Percentiles rank a stretch among this genome's conserved stretches.
Evolutionary conservation across 768 basidiomycete genomes (phyloP).

Genomic region (Hypsizygus marmoreus): DNA sequence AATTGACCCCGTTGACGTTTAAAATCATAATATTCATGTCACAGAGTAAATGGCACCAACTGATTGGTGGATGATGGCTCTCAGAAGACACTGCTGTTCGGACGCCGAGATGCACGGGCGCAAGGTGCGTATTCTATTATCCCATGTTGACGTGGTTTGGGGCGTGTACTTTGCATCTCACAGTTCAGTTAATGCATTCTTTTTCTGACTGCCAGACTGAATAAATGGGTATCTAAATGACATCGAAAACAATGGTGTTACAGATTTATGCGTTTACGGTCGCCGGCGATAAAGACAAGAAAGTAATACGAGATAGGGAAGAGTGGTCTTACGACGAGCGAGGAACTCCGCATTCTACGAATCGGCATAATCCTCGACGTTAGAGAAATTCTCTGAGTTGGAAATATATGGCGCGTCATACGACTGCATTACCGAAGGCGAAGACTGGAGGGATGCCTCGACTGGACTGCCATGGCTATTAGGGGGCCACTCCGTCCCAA

Average conservation of each 20-base stretch:
- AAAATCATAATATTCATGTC: background rate
- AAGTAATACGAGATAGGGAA: background rate
- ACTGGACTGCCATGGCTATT: constrained; percentile 30
- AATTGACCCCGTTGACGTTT: constrained; percentile 74
- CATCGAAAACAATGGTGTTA: too few relatives aligned
- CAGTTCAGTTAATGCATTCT: constrained; percentile 5
- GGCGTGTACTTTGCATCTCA: background rate
- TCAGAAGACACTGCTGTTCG: background rate
- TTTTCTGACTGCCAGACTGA: too few relatives aligned
- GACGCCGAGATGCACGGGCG: constrained; percentile 9
- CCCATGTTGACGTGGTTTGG: constrained; percentile 1
- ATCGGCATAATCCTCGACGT: constrained; percentile 44
- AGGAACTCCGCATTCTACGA: too few relatives aligned
- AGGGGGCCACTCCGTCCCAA: constrained; percentile 43
- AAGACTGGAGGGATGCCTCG: constrained; percentile 37
- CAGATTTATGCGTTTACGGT: too few relatives aligned
- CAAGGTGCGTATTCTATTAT: background rate
- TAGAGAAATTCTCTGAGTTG: constrained; percentile 45
- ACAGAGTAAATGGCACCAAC: background rate
- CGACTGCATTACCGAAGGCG: too few relatives aligned
- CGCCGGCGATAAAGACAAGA: background rate
- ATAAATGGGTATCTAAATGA: too few relatives aligned
- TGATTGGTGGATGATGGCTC: background rate
- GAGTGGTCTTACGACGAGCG: too few relatives aligned
- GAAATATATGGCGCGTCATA: constrained; percentile 31